Base-by-base conservation (phyloP, 2,329 filamentous ascomycete genomes). In the Aspergillus sp. region DNA sequence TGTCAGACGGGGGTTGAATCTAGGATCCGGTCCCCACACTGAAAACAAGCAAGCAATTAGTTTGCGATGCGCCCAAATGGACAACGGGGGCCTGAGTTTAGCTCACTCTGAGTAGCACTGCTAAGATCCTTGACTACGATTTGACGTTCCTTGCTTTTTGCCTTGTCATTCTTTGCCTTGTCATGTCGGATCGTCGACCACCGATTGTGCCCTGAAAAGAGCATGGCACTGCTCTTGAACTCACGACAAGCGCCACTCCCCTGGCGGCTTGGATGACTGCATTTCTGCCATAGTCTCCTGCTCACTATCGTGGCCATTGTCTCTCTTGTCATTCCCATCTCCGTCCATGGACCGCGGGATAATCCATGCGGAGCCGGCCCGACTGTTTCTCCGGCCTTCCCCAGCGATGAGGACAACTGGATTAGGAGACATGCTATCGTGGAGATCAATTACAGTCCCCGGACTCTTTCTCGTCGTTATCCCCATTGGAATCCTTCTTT, bases 181-280 rank as follows among this genome's bases (percentile, higher is more conserved):
- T 93, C 88, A 67, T 97, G 93, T 63, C 85, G 87, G 70, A 96
- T 97, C 61, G 93, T 94, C 48, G 88, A 89, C 93, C 93, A 98
- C 65, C 89, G 86, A 68, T 85, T 95, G 70, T 95, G 89, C 9
- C 89, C 89, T 27, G 85, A 83, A 50, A 70, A 68, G 9, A 69
- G 60, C 5, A 58, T 48, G 6, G 73, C 54, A 10, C 72, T 74
- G 10, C 71, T 72, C 46, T 65, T 65, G 49, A 84, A 74, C 33
- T 65, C 59, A 45, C 78, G 76, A 48, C 69, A 66, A 7, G 46
- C 38, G 32, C 53, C 45, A 41, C 58, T 60, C 28, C 52, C 44
- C 49, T 52, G 43, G 29, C 36, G 52, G 10, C 43, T 45, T 6
- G 19, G 29, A 9, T 48, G 34, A 3, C 43, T 32, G 7, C 48